Conservation (phyloP, 805 yeast genomes). For the Zygosaccharomyces siamensis region DNA sequence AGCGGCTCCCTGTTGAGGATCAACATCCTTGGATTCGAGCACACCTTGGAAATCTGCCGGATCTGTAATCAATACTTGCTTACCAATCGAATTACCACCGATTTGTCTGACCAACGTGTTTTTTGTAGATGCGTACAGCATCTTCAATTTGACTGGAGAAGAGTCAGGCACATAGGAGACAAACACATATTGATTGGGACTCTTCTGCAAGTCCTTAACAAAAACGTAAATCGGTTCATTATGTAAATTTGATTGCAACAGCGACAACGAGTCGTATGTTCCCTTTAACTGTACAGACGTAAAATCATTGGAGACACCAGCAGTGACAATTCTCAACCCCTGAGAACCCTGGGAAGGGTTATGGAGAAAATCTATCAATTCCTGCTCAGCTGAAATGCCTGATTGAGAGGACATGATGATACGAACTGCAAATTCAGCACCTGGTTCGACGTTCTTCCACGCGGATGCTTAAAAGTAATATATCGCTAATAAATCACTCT, state of each 20-base stretch:
- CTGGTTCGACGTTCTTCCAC: neutral
- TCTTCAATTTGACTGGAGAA: conserved; percentile 76
- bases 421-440: neutral
- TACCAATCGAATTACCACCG: conserved; percentile 47
- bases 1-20: conserved; percentile 9
- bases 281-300: conserved; percentile 20
- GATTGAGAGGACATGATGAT: conserved; percentile 58
- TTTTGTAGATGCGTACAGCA: conserved; percentile 91
- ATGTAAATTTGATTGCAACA: conserved; percentile 38
- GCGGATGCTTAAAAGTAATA: neutral
- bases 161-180: conserved; percentile 82
- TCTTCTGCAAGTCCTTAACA: conserved; percentile 34
- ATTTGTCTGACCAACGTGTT: conserved; percentile 68
- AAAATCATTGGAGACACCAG: conserved; percentile 23
- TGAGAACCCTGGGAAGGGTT: conserved; percentile 2
- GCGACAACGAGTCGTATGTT: conserved; percentile 34
- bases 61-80: conserved; percentile 34
- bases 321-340: conserved; percentile 18
- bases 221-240: conserved; percentile 49
- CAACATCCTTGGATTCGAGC: conserved; percentile 10
- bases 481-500: neutral
- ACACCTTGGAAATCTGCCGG: conserved; percentile 30
- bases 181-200: conserved; percentile 42
- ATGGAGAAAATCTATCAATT: conserved; percentile 20
- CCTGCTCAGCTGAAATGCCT: conserved; percentile 44